Evolutionary conservation across 2,329 filamentous ascomycete genomes (phyloP).

Genomic region (Penicillium griseofulvum): DNA sequence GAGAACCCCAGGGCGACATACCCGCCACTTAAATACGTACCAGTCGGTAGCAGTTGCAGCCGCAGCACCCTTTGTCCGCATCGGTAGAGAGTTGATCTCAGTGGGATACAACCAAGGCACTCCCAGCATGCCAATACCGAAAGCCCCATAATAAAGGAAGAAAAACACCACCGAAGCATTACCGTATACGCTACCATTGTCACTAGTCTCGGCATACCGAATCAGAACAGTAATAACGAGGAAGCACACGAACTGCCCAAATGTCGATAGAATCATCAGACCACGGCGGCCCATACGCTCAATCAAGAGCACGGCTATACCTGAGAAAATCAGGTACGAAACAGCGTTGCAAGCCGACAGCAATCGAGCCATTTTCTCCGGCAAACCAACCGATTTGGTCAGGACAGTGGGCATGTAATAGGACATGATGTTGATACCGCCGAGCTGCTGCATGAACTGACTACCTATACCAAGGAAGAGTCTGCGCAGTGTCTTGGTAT

Average conservation of each 20-base stretch:
- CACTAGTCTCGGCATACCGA: neutral
- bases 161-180: constrained; percentile 30
- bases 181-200: neutral
- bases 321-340: constrained; percentile 47
- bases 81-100: constrained; percentile 43
- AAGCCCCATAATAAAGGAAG: constrained; percentile 15
- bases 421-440: constrained; percentile 21
- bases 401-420: constrained; percentile 38
- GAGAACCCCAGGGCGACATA: neutral
- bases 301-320: constrained; percentile 46
- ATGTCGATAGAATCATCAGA: constrained; percentile 51
- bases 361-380: constrained; percentile 40
- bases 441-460: constrained; percentile 20
- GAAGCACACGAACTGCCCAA: constrained; percentile 51
- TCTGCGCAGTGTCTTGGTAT: constrained; percentile 19
- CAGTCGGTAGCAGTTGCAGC: constrained; percentile 40
- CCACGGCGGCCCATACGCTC: constrained; percentile 50
- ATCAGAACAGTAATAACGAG: constrained; percentile 49
- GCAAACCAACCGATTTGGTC: constrained; percentile 42
- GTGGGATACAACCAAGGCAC: constrained; percentile 46
- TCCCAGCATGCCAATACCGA: constrained; percentile 14
- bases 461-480: constrained; percentile 14
- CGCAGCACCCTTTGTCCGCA: constrained; percentile 43
- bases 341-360: constrained; percentile 48
- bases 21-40: neutral